A percentile compares a stretch with the other conserved stretches of the same genome.
Evolutionary conservation across 495 filamentous ascomycete species (phyloP).

Genomic region (Penicillium robsamsonii): DNA sequence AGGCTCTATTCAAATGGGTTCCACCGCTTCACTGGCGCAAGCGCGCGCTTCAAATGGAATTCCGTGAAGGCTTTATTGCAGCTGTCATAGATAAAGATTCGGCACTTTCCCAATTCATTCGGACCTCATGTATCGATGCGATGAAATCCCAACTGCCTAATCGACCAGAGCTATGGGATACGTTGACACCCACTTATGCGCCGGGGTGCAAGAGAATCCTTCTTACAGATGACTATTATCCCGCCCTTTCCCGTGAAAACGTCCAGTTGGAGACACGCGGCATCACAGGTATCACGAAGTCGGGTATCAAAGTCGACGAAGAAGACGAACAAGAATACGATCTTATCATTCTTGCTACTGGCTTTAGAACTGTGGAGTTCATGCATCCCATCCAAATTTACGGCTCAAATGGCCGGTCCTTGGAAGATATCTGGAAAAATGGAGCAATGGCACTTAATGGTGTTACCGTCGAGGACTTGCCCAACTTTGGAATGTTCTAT

Average conservation of each 20-base stretch:
- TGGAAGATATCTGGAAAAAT: conserved; percentile 50
- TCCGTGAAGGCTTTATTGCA: conserved; percentile 43
- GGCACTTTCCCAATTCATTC: conserved; percentile 31
- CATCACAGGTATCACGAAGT: conserved; percentile 43
- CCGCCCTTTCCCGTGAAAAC: conserved; percentile 41
- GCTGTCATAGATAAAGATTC: conserved; percentile 39
- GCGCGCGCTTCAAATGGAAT: conserved; percentile 47
- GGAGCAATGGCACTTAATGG: conserved; percentile 49
- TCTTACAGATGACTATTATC: conserved; percentile 56
- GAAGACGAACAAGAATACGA: conserved; percentile 46
- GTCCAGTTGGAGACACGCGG: conserved; percentile 48
- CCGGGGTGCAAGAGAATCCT: conserved; percentile 57
- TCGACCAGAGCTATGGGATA: conserved; percentile 47
- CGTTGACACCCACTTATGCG: conserved; percentile 49
- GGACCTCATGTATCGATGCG: conserved; percentile 22
- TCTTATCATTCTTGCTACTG: conserved; percentile 53
- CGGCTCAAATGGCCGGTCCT: conserved; percentile 40
- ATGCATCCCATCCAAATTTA: conserved; percentile 52
- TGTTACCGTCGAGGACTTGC: conserved; percentile 46
- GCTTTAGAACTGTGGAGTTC: conserved; percentile 55
- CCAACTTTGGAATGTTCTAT: conserved; percentile 59
- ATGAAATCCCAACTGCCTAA: conserved; percentile 39
- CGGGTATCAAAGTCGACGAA: conserved; percentile 43
- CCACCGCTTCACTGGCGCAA: conserved; percentile 48
- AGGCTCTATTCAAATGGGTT: conserved; percentile 38